Conservation (phyloP, 192 early-diverging fungal genomes). For the Funneliformis geosporum region DNA sequence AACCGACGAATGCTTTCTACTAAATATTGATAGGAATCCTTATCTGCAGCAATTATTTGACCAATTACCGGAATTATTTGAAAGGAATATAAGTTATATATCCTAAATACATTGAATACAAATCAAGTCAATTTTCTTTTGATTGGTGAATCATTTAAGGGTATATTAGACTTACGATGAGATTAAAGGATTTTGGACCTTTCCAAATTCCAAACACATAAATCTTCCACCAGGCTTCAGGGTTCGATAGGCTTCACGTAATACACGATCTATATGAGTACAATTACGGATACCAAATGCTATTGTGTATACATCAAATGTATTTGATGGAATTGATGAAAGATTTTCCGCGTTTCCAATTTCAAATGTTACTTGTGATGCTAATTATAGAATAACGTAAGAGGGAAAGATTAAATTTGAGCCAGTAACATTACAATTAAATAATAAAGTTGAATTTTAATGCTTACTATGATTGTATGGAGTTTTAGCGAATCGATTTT, state of each 20-base stretch:
- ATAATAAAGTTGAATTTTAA: background rate
- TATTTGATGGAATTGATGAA: constrained; percentile 67
- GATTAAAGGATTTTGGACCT: constrained; percentile 86
- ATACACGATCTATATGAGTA: constrained; percentile 86
- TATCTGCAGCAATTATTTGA: constrained; percentile 84
- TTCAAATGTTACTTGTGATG: constrained; percentile 68
- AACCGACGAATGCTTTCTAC: constrained; percentile 97
- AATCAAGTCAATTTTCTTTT: background rate
- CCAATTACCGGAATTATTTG: constrained; percentile 90
- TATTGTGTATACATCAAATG: constrained; percentile 93
- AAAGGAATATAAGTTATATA: constrained; percentile 95
- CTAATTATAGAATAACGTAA: constrained; percentile 31
- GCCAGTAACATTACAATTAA: constrained; percentile 5
- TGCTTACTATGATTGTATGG: constrained; percentile 51
- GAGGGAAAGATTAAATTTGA: background rate
- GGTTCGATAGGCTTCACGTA: constrained; percentile 90
- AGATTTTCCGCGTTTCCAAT: constrained; percentile 92
- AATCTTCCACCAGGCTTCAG: constrained; percentile 95
- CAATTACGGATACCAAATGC: constrained; percentile 99
- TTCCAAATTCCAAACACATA: constrained; percentile 92
- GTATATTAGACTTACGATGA: constrained; percentile 56
- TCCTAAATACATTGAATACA: constrained; percentile 33
- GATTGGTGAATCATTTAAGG: background rate
- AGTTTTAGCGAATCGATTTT: constrained; percentile 65
- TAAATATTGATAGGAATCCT: constrained; percentile 93